Evolutionary conservation across 139 green algal species (phyloP).

Genomic region (Micractinium conductrix): DNA sequence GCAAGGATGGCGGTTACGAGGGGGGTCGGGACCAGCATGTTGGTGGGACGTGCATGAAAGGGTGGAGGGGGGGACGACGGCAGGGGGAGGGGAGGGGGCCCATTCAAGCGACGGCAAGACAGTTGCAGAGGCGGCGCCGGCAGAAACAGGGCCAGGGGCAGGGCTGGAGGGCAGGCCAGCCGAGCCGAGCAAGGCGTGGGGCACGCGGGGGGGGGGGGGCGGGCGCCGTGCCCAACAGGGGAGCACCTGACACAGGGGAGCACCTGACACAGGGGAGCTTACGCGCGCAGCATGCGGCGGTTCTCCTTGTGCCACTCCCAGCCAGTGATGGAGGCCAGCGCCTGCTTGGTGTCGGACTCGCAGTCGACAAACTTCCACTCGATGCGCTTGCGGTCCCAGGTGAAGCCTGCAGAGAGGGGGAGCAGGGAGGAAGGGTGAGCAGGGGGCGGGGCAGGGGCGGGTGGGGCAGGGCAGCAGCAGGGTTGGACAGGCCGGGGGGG

Average conservation of each 20-base stretch:
- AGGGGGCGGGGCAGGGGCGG: neutral
- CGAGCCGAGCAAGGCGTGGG: neutral
- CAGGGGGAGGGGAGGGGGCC: too few species aligned
- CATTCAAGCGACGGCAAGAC: too few species aligned
- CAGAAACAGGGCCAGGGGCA: too few species aligned
- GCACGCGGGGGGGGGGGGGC: too few species aligned
- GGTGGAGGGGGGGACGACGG: neutral
- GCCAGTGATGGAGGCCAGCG: neutral
- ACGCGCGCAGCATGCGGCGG: neutral
- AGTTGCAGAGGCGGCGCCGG: too few species aligned
- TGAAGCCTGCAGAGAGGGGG: neutral
- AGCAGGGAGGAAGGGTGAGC: neutral
- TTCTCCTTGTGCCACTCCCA: neutral
- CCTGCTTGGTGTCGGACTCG: neutral
- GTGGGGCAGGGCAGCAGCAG: neutral
- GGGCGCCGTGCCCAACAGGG: too few species aligned
- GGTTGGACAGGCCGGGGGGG: neutral
- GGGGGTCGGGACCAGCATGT: neutral
- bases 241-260: too few species aligned
- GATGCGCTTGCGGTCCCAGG: slow-evolving; percentile 7
- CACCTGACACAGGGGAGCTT: neutral
- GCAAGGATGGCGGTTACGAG: neutral
- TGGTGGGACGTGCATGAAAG: neutral
- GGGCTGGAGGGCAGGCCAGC: too few species aligned
- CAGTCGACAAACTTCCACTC: neutral